These are phyloP conservation scores for Lophiostoma macrostomum DNA, from an alignment of 495 filamentous ascomycete species.

Conservation along the genomic window DNA sequence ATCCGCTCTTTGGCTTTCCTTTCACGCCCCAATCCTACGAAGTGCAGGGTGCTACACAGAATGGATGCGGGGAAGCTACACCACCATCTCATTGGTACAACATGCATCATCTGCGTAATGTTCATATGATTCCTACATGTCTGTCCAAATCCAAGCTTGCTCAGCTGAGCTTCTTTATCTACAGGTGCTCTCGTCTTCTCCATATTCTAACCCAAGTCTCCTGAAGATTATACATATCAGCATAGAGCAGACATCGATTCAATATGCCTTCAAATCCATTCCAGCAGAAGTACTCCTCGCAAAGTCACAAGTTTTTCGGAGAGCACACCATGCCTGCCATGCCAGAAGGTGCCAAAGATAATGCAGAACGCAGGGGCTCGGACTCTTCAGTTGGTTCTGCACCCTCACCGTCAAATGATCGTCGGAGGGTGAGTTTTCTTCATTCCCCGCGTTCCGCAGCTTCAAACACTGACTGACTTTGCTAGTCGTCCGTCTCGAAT, in stretches of 20 bases:
- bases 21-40: conserved; percentile 5
- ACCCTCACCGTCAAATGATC: conserved; percentile 12
- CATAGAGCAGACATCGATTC: neutral
- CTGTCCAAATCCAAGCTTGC: conserved; percentile 8
- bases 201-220: neutral
- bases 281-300: conserved; percentile 34
- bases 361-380: conserved; percentile 15
- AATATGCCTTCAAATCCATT: conserved; percentile 33
- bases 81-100: conserved; percentile 27
- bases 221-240: no score
- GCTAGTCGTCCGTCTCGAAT: conserved; percentile 17
- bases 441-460: neutral
- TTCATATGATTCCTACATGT: conserved; percentile 16
- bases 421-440: conserved; percentile 20
- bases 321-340: conserved; percentile 9
- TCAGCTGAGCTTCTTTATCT: conserved; percentile 15
- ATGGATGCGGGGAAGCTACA: conserved; percentile 24
- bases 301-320: conserved; percentile 25
- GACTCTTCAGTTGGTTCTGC: conserved; percentile 13
- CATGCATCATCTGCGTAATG: conserved; percentile 10
- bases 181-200: neutral
- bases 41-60: conserved; percentile 11
- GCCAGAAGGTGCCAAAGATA: conserved; percentile 21
- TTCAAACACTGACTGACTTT: neutral
- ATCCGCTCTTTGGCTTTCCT: conserved; percentile 3